These are phyloP conservation scores for Phialophora tarda DNA, from an alignment of 2,329 filamentous ascomycete species.

Conservation along the genomic window DNA sequence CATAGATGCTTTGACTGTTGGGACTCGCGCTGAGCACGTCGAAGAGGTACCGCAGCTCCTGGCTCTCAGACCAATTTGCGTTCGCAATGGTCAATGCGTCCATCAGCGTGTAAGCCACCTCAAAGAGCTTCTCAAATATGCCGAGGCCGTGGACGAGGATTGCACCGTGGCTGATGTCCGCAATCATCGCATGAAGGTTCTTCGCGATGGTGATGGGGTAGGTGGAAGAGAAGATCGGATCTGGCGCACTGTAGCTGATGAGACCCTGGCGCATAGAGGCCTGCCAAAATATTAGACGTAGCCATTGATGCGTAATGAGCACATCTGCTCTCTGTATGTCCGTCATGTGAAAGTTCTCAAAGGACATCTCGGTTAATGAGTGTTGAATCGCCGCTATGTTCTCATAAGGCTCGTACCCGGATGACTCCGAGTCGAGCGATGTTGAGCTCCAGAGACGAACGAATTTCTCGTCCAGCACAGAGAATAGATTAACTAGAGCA, in stretches of 20 bases:
- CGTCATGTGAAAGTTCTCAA: slow-evolving; percentile 52
- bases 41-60: slow-evolving; percentile 38
- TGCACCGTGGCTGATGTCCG: slow-evolving; percentile 30
- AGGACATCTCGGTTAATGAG: slow-evolving; percentile 36
- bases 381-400: slow-evolving; percentile 39
- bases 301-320: slow-evolving; percentile 71
- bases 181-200: slow-evolving; percentile 53
- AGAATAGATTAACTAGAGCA: slow-evolving; percentile 37
- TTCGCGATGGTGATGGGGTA: slow-evolving; percentile 68
- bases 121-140: slow-evolving; percentile 39
- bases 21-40: slow-evolving; percentile 37
- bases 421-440: slow-evolving; percentile 23
- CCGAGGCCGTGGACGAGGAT: slow-evolving; percentile 39
- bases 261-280: slow-evolving; percentile 70
- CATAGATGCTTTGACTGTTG: slow-evolving; percentile 39
- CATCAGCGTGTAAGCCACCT: slow-evolving; percentile 40
- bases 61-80: slow-evolving; percentile 34
- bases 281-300: slow-evolving; percentile 74
- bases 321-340: slow-evolving; percentile 71
- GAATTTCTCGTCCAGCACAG: slow-evolving; percentile 40
- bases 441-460: slow-evolving; percentile 36
- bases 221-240: slow-evolving; percentile 66
- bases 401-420: slow-evolving; percentile 29
- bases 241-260: slow-evolving; percentile 63
- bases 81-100: slow-evolving; percentile 40